Conservation (phyloP, 75 land plant species). For the Ceratopteris richardii region DNA sequence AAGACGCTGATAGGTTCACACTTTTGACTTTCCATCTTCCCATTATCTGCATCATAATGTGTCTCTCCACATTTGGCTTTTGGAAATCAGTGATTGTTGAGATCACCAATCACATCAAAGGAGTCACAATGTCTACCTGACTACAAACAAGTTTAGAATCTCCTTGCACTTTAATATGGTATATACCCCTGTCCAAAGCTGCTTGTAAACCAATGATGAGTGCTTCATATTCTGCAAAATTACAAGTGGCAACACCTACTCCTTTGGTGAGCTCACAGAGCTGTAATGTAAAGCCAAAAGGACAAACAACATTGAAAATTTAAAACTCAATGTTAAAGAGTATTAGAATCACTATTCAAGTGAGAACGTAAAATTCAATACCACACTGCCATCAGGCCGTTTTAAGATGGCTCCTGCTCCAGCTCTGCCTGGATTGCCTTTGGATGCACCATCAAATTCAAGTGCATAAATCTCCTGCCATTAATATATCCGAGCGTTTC, state of each 20-base stretch:
- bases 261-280: constrained; percentile 46
- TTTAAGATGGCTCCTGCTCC: constrained; percentile 79
- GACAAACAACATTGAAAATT: background rate
- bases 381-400: constrained; percentile 54
- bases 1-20: constrained; percentile 36
- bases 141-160: constrained; percentile 75
- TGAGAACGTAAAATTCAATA: constrained; percentile 11
- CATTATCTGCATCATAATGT: constrained; percentile 1
- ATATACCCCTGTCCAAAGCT: constrained; percentile 59
- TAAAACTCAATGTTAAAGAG: no score
- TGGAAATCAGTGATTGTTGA: background rate
- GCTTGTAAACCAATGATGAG: constrained; percentile 57
- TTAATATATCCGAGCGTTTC: no score
- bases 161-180: constrained; percentile 49
- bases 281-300: background rate
- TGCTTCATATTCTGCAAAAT: constrained; percentile 83
- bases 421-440: constrained; percentile 73
- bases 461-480: constrained; percentile 36
- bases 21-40: constrained; percentile 36
- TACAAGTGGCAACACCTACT: constrained; percentile 60
- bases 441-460: constrained; percentile 89
- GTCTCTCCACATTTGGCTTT: background rate
- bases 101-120: background rate
- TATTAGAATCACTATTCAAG: no score
- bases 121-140: constrained; percentile 40